Evolutionary conservation across 140 eudicot genomes (phyloP).

Genomic region (Oenanthe javanica): DNA sequence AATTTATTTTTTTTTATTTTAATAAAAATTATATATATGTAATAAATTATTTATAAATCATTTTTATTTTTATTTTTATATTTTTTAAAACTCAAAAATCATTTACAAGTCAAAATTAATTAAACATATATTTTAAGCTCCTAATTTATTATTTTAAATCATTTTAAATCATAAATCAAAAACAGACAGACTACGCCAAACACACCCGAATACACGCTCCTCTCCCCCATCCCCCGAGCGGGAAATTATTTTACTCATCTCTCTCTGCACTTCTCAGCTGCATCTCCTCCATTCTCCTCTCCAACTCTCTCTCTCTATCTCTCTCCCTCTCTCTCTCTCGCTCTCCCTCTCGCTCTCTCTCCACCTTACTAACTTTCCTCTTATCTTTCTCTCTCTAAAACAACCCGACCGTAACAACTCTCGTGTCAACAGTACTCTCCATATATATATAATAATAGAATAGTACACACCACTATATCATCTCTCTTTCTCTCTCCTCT

Average conservation of each 20-base stretch:
- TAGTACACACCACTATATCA: not conserved
- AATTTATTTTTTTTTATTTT: no score
- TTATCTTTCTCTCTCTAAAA: conserved; percentile 11
- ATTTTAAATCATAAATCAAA: no score
- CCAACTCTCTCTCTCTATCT: not conserved
- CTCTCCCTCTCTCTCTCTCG: not conserved
- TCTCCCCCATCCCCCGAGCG: conserved; percentile 13
- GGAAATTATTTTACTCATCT: conserved; percentile 5
- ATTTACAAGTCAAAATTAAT: no score
- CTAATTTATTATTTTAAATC: no score
- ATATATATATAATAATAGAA: not conserved
- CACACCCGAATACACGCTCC: not conserved
- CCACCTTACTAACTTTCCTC: not conserved
- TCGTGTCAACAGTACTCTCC: conserved; percentile 5
- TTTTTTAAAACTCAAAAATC: no score
- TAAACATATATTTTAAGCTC: no score
- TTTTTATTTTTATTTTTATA: no score
- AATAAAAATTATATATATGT: no score
- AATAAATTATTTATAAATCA: no score
- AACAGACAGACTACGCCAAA: no score
- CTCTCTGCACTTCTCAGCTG: not conserved
- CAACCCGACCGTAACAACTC: not conserved
- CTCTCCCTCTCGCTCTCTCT: not conserved
- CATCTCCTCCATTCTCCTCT: not conserved
- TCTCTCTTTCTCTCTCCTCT: not conserved